These are phyloP conservation scores for Sphenostylis stenocarpa DNA, from an alignment of 306 rosid genomes.

Conservation along the genomic window DNA sequence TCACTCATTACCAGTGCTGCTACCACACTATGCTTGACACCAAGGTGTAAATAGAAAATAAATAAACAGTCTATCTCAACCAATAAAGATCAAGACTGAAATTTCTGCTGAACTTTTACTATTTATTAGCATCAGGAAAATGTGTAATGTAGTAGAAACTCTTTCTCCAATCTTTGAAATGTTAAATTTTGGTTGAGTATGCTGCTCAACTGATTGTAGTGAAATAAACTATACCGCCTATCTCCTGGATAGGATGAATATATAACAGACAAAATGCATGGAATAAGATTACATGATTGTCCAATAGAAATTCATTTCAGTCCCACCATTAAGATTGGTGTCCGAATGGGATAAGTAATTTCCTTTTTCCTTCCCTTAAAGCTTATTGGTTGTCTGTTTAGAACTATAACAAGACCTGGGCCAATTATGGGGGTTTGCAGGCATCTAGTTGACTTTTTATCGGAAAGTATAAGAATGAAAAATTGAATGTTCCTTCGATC, in stretches of 20 bases:
- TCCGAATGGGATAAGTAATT: neutral
- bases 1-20: neutral
- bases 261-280: constrained; percentile 5
- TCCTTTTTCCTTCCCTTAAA: neutral
- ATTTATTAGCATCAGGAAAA: neutral
- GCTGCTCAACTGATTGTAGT: neutral
- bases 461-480: neutral
- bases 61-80: neutral
- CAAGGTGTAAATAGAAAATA: neutral
- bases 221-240: neutral
- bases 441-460: neutral
- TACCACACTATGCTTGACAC: neutral
- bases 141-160: neutral
- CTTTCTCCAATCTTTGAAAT: neutral
- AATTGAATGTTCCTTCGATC: neutral
- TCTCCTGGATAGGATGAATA: neutral
- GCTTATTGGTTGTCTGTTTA: neutral
- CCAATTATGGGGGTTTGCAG: neutral
- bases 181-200: neutral
- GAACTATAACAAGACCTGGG: neutral
- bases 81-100: neutral
- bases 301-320: neutral
- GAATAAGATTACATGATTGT: constrained; percentile 1
- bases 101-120: constrained; percentile 10
- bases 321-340: constrained; percentile 3